Base-by-base conservation (phyloP, 345 rosid genomes). In the Tarenaya hassleriana region DNA sequence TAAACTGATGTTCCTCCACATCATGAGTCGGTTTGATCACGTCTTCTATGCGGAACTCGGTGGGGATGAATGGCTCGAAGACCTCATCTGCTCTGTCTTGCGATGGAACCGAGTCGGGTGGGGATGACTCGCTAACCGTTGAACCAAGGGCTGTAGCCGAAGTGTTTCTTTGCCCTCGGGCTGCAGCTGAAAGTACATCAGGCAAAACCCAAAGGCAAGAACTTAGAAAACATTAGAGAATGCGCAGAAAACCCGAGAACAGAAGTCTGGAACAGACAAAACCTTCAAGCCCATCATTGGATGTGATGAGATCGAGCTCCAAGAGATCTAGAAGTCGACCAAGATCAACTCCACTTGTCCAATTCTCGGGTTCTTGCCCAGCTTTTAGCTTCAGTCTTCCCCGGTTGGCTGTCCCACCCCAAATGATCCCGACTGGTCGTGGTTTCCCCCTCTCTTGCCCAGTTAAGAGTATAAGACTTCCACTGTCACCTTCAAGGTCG, bases 281-380 rank as follows among this genome's bases (percentile, higher is more conserved):
- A 66, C 95, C 87, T 76, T 76, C 76, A 50, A 85, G 87, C 61
- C 73, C 85, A 43, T 76, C 77, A 58, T 71, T 70, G 0, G 83
- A 75, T 46, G 78, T 73, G 51, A 85, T 70, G 50, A 82, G 77
- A 67, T 82, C 81, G 10, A 82, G 89, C 68, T 82, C 87, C 56
- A 85, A 81, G 34, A 85, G 90, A 51, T 76, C 79, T 49, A 85
- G 78, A 56, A 85, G 95, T 15, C 90, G 87, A 49, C 95, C 95
- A 53, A 85, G 87, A 69, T 85, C 95, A 10, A 85, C 90, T 20
- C 90, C 90, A n/a, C 87, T 85, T 0, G 87, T 85, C 95, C 90
- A 85, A 46, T 80, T 85, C 69, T 82, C 95, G 0, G 90, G 95
- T 47, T 84, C 82, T 62, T 72, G 77, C 6, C 95, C 95, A 0